Base-by-base conservation (phyloP, 208 protist genomes). In the Crithidia bombi region DNA sequence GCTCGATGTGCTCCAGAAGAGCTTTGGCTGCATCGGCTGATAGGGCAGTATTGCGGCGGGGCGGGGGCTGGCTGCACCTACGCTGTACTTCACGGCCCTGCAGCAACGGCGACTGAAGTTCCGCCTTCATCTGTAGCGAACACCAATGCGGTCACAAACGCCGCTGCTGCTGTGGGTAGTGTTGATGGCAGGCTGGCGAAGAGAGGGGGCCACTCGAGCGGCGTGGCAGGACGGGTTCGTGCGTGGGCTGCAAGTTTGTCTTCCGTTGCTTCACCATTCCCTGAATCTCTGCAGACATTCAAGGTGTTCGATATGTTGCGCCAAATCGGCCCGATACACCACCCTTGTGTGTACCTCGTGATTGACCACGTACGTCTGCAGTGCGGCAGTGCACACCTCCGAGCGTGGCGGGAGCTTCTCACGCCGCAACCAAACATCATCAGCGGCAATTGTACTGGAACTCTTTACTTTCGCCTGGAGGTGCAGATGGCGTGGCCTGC, bases 401-500 rank as follows among this genome's bases (percentile, higher is more conserved):
- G 46, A 19, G 44, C 32, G 63, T 76, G 50, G 56, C 46, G 3
- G 26, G 43, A n/a, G 25, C 69, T 43, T 38, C 5, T 30, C 5
- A 56, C 2, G 23, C n/a, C n/a, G n/a, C n/a, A n/a, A n/a, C n/a
- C 23, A 47, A 14, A 32, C 46, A 57, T n/a, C 23, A 28, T 15
- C n/a, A n/a, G 28, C 9, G 9, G 35, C 41, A 28, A 1, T 15
- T 38, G 3, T 43, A 43, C 10, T 28, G n/a, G n/a, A n/a, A n/a
- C n/a, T n/a, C n/a, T n/a, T 44, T 38, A 6, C 26, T 41, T 65
- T 14, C 62, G 71, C 19, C 26, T 76, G 26, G 51, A 69, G 63
- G 71, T 47, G 47, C 51, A 44, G 32, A 17, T 76, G n/a, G 9
- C 15, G 41, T 76, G 71, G 71, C 71, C 71, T 10, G 35, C 36